Evolutionary conservation across 306 rosid genomes (phyloP).

Genomic region (Nissolia schottii): DNA sequence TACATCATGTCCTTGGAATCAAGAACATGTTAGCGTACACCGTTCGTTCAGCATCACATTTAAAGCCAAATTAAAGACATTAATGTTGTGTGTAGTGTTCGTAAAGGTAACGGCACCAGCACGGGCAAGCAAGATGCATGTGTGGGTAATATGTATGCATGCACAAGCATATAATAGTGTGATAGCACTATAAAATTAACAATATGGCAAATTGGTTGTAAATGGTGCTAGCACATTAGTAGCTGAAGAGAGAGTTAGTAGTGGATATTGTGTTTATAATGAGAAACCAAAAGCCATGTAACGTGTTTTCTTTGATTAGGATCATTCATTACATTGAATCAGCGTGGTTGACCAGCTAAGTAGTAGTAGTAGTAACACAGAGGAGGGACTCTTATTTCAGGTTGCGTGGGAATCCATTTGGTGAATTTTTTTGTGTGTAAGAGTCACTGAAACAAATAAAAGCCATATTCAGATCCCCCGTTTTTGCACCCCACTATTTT

Average conservation of each 20-base stretch:
- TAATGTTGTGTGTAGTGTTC: conserved; percentile 52
- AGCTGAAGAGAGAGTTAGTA: neutral
- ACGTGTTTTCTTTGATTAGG: conserved; percentile 14
- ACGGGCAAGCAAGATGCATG: conserved; percentile 27
- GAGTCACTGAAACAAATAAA: conserved; percentile 32
- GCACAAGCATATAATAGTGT: too few species aligned
- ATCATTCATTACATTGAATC: conserved; percentile 31
- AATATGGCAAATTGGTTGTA: neutral
- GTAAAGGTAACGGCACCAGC: conserved; percentile 69
- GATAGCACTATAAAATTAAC: too few species aligned
- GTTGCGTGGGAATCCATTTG: conserved; percentile 79
- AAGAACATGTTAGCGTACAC: neutral
- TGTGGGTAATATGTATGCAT: neutral
- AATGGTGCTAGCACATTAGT: neutral
- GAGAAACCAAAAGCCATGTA: conserved; percentile 2
- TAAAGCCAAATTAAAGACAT: conserved; percentile 6
- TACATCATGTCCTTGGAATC: neutral
- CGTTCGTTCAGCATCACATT: conserved; percentile 13
- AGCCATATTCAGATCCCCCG: conserved; percentile 42
- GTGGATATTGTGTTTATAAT: neutral
- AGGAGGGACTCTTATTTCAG: conserved; percentile 16
- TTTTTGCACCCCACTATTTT: conserved; percentile 3
- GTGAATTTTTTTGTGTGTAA: conserved; percentile 16
- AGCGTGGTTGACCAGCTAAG: conserved; percentile 73
- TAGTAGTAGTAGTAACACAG: too few species aligned